Percentiles rank a stretch among this genome's conserved stretches.
Conservation (phyloP, 495 filamentous ascomycete species). For the Acidomyces sp. region DNA sequence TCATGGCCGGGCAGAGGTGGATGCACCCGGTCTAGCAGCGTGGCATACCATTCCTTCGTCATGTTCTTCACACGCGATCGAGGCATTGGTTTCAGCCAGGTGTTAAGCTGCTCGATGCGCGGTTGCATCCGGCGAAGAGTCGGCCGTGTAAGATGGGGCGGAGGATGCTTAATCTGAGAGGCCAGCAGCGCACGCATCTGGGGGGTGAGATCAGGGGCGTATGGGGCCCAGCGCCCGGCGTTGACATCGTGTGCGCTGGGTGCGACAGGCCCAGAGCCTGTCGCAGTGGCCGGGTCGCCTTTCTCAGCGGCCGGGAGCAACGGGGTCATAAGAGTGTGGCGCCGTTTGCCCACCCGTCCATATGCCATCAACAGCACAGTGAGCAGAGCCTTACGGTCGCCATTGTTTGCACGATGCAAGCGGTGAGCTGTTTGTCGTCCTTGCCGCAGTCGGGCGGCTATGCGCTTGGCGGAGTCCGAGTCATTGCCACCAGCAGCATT, state of each 20-base stretch:
- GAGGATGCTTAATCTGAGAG: slow-evolving; percentile 5
- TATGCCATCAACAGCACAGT: slow-evolving; percentile 56
- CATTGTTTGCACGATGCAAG: slow-evolving; percentile 50
- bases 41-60: slow-evolving; percentile 45
- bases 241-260: slow-evolving; percentile 5
- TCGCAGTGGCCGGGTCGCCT: background rate
- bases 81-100: slow-evolving; percentile 48
- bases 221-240: background rate
- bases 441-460: slow-evolving; percentile 11
- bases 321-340: slow-evolving; percentile 44
- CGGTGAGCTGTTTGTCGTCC: slow-evolving; percentile 28
- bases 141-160: slow-evolving; percentile 5
- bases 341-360: slow-evolving; percentile 58
- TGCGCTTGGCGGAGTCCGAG: slow-evolving; percentile 1
- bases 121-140: slow-evolving; percentile 31
- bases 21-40: slow-evolving; percentile 41
- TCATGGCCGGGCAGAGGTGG: slow-evolving; percentile 60
- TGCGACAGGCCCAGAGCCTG: background rate
- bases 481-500: no score
- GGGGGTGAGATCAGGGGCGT: slow-evolving; percentile 12
- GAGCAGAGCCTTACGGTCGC: slow-evolving; percentile 46
- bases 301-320: slow-evolving; percentile 23
- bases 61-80: slow-evolving; percentile 43
- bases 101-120: slow-evolving; percentile 45
- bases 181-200: slow-evolving; percentile 12